Evolutionary conservation across 805 yeast species (phyloP).

Genomic region (Wickerhamomyces strasburgensis): DNA sequence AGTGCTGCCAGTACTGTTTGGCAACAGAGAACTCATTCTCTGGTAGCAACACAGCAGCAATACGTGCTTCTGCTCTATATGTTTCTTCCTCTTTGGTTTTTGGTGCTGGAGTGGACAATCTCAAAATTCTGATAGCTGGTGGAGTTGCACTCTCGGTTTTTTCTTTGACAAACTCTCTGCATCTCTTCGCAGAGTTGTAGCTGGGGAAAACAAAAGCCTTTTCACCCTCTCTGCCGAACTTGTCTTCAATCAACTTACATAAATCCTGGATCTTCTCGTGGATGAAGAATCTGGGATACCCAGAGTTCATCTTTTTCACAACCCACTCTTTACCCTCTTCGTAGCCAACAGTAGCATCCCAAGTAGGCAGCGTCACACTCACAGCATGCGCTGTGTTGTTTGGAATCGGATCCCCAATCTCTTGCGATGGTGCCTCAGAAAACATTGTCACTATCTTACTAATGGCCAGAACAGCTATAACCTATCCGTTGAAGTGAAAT

Average conservation of each 20-base stretch:
- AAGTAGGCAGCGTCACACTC: constrained; percentile 89
- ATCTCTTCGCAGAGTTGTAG: constrained; percentile 73
- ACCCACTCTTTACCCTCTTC: constrained; percentile 88
- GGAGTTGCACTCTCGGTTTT: constrained; percentile 24
- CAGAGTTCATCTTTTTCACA: constrained; percentile 69
- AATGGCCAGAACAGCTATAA: no score
- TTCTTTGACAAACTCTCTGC: constrained; percentile 68
- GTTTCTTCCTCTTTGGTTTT: constrained; percentile 52
- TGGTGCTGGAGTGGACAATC: constrained; percentile 69
- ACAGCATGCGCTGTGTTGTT: constrained; percentile 89
- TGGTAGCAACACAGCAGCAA: constrained; percentile 72
- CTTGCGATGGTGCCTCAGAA: no score
- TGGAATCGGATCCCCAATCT: constrained; percentile 82
- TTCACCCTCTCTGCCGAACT: constrained; percentile 80
- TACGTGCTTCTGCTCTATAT: constrained; percentile 56
- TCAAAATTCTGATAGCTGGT: constrained; percentile 56
- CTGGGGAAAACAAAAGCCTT: constrained; percentile 71
- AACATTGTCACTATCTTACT: no score
- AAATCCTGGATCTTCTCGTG: constrained; percentile 59
- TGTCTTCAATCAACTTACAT: constrained; percentile 47
- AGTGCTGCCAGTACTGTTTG: constrained; percentile 92
- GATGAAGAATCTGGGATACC: constrained; percentile 83
- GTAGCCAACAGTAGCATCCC: constrained; percentile 90
- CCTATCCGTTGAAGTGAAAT: no score
- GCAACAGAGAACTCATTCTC: constrained; percentile 59